Conservation (phyloP, 1,139 yeast genomes). For the Saccharomyces hybrid region DNA sequence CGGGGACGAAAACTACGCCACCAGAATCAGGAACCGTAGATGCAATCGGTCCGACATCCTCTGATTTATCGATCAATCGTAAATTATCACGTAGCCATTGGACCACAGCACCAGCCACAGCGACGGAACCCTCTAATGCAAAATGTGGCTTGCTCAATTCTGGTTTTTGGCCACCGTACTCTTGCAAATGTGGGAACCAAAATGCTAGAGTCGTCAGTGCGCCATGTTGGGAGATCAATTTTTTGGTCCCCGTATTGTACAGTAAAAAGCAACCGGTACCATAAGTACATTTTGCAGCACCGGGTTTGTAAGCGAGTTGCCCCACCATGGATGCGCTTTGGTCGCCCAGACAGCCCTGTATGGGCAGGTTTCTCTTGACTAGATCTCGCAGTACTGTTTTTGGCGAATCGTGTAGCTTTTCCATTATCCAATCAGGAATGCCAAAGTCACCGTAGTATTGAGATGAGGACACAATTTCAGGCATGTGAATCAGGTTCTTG, state of each 20-base stretch:
- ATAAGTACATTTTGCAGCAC: slow-evolving; percentile 93
- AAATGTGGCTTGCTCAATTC: slow-evolving; percentile 59
- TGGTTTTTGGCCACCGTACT: slow-evolving; percentile 34
- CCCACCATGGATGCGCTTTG: slow-evolving; percentile 93
- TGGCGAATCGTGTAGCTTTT: slow-evolving; percentile 36
- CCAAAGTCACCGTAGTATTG: slow-evolving; percentile 70
- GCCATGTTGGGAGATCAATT: slow-evolving; percentile 66
- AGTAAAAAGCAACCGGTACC: slow-evolving; percentile 94
- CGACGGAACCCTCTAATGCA: slow-evolving; percentile 92
- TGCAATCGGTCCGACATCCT: slow-evolving; percentile 88
- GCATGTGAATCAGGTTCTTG: slow-evolving; percentile 58
- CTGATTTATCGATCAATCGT: slow-evolving; percentile 70
- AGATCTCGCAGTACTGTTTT: slow-evolving; percentile 12
- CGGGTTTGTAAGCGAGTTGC: slow-evolving; percentile 75
- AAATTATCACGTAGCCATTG: slow-evolving; percentile 93
- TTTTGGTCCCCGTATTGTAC: slow-evolving; percentile 73
- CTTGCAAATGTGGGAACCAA: slow-evolving; percentile 66
- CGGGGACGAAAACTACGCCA: slow-evolving; percentile 93
- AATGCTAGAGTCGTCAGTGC: slow-evolving; percentile 84
- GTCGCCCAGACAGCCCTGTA: slow-evolving; percentile 90
- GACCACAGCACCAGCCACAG: slow-evolving; percentile 92
- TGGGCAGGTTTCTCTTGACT: slow-evolving; percentile 46
- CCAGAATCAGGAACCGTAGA: slow-evolving; percentile 75
- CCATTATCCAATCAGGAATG: slow-evolving; percentile 52
- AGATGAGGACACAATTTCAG: slow-evolving; percentile 74